Conservation (phyloP, 352 stramenopile genomes). For the Pythium phragmitis region DNA sequence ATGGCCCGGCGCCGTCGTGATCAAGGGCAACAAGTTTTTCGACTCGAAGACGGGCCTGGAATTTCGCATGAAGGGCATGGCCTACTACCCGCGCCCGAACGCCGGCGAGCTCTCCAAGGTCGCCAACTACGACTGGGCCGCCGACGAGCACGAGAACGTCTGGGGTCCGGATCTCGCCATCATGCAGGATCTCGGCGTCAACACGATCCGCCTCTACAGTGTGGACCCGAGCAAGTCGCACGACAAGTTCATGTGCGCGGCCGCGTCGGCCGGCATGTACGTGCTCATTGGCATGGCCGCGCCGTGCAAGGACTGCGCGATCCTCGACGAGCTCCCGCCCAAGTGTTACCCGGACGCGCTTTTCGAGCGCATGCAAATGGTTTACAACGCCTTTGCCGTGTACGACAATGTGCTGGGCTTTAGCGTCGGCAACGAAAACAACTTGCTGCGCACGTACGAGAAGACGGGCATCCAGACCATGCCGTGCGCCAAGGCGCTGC, state of each 20-base stretch:
- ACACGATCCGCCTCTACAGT: constrained; percentile 67
- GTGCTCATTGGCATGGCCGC: constrained; percentile 55
- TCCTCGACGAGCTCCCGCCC: constrained; percentile 15
- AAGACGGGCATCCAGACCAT: constrained; percentile 46
- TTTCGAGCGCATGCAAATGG: constrained; percentile 32
- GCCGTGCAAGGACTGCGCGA: constrained; percentile 37
- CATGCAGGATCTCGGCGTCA: constrained; percentile 58
- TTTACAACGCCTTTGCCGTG: constrained; percentile 55
- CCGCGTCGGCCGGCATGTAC: constrained; percentile 67
- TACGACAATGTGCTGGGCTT: constrained; percentile 65
- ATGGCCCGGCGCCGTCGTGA: constrained; percentile 41
- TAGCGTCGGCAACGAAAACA: constrained; percentile 58
- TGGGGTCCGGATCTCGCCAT: constrained; percentile 52
- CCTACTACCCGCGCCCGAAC: constrained; percentile 71
- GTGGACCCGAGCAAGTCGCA: constrained; percentile 60
- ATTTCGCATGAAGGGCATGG: constrained; percentile 71
- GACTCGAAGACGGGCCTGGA: constrained; percentile 60
- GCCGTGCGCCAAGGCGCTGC: constrained; percentile 63
- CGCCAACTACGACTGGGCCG: constrained; percentile 60
- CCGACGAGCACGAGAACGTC: constrained; percentile 55
- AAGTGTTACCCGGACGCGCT: constrained; percentile 37
- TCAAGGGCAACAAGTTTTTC: constrained; percentile 86
- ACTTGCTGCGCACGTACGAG: constrained; percentile 36
- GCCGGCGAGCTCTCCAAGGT: constrained; percentile 45
- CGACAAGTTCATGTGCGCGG: constrained; percentile 82